Conservation (phyloP, 208 protist species). For the Trypanosomatidae sp. region DNA sequence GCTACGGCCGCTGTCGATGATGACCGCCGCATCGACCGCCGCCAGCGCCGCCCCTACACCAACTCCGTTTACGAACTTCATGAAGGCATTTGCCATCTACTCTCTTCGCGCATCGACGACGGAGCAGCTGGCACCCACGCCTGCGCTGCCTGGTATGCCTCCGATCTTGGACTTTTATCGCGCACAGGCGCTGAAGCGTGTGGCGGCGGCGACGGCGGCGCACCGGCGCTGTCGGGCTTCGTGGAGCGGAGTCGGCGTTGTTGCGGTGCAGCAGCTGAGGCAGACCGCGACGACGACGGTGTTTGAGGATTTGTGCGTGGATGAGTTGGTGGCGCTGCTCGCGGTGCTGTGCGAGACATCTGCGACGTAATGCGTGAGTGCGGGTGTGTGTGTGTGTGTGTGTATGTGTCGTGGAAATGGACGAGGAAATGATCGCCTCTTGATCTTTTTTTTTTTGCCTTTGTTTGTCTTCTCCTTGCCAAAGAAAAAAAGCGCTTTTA, state of each 20-base stretch:
- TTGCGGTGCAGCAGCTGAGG: constrained; percentile 1
- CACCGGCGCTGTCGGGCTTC: constrained; percentile 24
- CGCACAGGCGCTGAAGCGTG: constrained; percentile 23
- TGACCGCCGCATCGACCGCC: no score
- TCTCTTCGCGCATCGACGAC: background rate
- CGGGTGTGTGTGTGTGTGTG: no score
- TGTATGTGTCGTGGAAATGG: no score
- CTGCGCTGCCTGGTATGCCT: background rate
- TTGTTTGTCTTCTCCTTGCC: no score
- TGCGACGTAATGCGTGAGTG: no score
- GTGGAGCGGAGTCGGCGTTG: background rate
- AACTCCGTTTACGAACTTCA: constrained; percentile 34
- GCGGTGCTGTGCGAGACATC: no score
- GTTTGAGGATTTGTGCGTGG: constrained; percentile 36
- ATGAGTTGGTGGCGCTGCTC: constrained; percentile 33
- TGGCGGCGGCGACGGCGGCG: constrained; percentile 18
- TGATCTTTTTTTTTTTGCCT: no score
- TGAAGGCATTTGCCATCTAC: constrained; percentile 45
- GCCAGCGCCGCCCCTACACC: background rate
- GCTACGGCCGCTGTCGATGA: no score
- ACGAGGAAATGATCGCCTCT: no score
- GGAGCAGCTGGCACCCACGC: background rate
- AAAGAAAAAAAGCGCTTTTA: no score
- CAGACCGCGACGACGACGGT: constrained; percentile 18
- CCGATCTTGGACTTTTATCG: constrained; percentile 34